Base-by-base conservation (phyloP, 2,329 filamentous ascomycete genomes). In the Chaetomiaceae sp. region DNA sequence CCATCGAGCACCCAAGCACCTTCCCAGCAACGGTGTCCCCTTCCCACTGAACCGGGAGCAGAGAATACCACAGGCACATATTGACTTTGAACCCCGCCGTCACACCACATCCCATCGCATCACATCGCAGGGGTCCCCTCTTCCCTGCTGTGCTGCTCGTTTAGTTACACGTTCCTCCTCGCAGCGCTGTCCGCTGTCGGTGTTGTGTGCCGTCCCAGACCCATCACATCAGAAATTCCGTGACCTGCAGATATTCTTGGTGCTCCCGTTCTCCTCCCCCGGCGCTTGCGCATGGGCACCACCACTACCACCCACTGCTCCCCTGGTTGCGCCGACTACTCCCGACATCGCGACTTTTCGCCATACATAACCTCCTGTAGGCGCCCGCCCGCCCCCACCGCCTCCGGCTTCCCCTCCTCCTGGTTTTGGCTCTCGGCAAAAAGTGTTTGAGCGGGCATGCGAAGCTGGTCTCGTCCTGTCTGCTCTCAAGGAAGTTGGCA, bases 341-440 rank as follows among this genome's bases (percentile, higher is more conserved):
- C 35, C 53, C 45, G 46, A 45, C 43, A 46, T 49, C 41, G 27
- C 24, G 46, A 47, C 43, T 52, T 18, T 29, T 27, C 54, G 48
- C 58, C 58, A 64, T 74, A 74, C 71, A 73, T 74, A 75, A 74
- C 67, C 62, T 59, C 56, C 63, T 61, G 62, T 68, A 71, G 64
- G 65, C 69, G 68, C 71, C 71, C 68, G 58, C 58, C 49, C 53
- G 55, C 42, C 61, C 60, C 60, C 58, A 54, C 60, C 57, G 9
- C 22, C 54, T 57, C 55, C 58, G 61, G 51, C 49, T 58, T 57
- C 64, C n/a, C 59, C 27, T 62, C 61, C 62, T 62, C 55, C 61
- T 60, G 63, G 60, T 58, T 68, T 70, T 70, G 69, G 68, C 63
- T 62, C 64, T 61, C 54, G 61, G 54, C 59, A 24, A n/a, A n/a